Evolutionary conservation across 306 rosid genomes (phyloP), one percentile per base, ranked within the genome.

Genomic region (Quercus berberidifolia): DNA sequence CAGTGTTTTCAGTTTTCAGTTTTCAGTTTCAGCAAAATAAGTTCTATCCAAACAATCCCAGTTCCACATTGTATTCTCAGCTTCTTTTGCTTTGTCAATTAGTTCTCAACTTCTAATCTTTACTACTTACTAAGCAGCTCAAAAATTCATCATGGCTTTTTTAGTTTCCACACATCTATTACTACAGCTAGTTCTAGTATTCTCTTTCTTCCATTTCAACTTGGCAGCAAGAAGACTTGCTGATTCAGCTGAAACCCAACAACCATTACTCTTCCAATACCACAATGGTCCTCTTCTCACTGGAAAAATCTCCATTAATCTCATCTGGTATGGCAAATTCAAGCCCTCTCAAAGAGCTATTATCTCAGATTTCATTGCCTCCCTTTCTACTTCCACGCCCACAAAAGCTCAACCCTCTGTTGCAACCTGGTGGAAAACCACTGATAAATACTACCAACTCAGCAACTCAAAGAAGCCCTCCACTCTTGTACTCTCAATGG

Each of bases 251-350:
- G 77, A 70, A 58, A 62, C 64, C 68, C 81, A 88, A 3, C 38
- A 78, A 0, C 77, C 59, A 2, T 13, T 84, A 0, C 80, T 78
- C 21, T 69, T 86, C 79, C 76, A 88, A 76, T 88, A 78, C 82
- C 76, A 74, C 77, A 59, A 74, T 38, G 88, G 86, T 49, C 85
- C 83, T 78, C 87, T 86, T 25, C 72, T 86, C 3, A 58, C 20
- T 0, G 89, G 89, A 0, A 77, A 79, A 84, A 82, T 86, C 78
- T 69, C 86, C 0, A 54, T 86, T 1, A 69, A 86, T 58, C 75
- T 87, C 74, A 85, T 89, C 8, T 89, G 88, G 91, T 89, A 89
- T 5, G 91, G 88, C 1, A 89, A 83, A 0, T 89, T 87, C 88
- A 87, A 87, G 18, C 87, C 88, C 52, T 81, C 91, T 6, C 87